Evolutionary conservation across 768 basidiomycete species (phyloP).

Genomic region (Chlorophyllum brunneum): DNA sequence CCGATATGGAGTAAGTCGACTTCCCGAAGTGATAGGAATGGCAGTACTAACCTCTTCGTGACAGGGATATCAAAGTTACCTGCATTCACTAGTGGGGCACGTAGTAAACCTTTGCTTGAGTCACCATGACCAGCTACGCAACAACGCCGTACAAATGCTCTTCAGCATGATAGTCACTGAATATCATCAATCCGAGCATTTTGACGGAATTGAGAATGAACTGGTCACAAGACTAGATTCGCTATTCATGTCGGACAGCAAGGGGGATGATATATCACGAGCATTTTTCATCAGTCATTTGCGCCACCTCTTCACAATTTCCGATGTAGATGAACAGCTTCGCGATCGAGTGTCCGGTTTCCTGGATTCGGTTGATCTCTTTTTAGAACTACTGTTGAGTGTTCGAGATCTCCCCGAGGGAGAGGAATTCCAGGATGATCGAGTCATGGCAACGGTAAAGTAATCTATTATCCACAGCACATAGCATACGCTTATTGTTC

Average conservation of each 20-base stretch:
- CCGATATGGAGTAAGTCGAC: conserved; percentile 63
- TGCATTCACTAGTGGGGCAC: conserved; percentile 82
- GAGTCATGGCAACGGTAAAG: conserved; percentile 83
- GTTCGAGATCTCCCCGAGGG: conserved; percentile 88
- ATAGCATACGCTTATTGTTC: conserved; percentile 15
- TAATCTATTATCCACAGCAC: conserved; percentile 1
- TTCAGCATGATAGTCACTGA: conserved; percentile 96
- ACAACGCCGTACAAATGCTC: conserved; percentile 86
- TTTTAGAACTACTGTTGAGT: conserved; percentile 86
- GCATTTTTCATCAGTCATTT: conserved; percentile 92
- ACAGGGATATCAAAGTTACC: conserved; percentile 81
- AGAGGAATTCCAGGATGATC: conserved; percentile 92
- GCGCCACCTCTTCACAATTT: conserved; percentile 82
- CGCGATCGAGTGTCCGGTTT: conserved; percentile 76
- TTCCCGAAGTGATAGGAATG: not conserved
- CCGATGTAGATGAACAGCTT: conserved; percentile 75
- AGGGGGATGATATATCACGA: conserved; percentile 86
- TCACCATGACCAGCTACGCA: conserved; percentile 89
- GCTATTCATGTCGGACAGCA: conserved; percentile 90
- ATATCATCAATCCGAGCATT: conserved; percentile 79
- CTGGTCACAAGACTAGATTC: conserved; percentile 88
- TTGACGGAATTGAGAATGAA: conserved; percentile 88
- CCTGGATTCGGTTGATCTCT: conserved; percentile 86
- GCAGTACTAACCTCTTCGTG: conserved; percentile 11
- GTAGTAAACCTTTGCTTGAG: conserved; percentile 92